Percentiles rank a stretch among this genome's conserved stretches.
Conservation (phyloP, 1,284 basidiomycete genomes). For the Austroboletus niveus region DNA sequence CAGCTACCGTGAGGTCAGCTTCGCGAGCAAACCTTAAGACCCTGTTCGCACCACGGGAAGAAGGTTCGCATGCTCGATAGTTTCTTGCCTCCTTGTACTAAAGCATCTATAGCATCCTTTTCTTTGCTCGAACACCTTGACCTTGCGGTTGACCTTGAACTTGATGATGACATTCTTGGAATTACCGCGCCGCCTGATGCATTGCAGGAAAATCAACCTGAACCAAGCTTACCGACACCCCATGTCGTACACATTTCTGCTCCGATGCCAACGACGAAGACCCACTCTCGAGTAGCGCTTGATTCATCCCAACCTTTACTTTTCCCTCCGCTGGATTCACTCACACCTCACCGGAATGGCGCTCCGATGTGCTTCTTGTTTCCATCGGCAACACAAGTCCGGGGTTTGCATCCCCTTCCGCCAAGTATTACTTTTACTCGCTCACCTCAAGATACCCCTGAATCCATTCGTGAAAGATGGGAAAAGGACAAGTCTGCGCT, state of each 20-base stretch:
- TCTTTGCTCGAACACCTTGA: slow-evolving; percentile 67
- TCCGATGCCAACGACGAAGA: slow-evolving; percentile 7
- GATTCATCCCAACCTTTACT: slow-evolving; percentile 59
- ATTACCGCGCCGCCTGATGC: slow-evolving; percentile 1
- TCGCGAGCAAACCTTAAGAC: slow-evolving; percentile 51
- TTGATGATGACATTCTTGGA: slow-evolving; percentile 52
- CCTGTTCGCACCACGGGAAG: slow-evolving; percentile 64
- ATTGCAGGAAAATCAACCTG: slow-evolving; percentile 1
- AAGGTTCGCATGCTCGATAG: slow-evolving; percentile 41
- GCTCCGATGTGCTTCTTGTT: slow-evolving; percentile 13
- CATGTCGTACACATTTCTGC: background rate
- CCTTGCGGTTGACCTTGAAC: slow-evolving; percentile 56
- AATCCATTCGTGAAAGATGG: slow-evolving; percentile 65
- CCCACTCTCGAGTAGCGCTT: slow-evolving; percentile 27
- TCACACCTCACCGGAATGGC: slow-evolving; percentile 9
- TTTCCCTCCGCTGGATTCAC: slow-evolving; percentile 49
- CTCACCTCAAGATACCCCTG: slow-evolving; percentile 52
- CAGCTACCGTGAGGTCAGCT: slow-evolving; percentile 2
- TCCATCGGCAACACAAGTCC: slow-evolving; percentile 37
- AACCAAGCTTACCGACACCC: background rate
- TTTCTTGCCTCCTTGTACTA: background rate
- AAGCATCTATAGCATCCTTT: slow-evolving; percentile 42
- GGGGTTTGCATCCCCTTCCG: slow-evolving; percentile 36
- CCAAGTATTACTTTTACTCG: slow-evolving; percentile 42
- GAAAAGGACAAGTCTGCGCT: slow-evolving; percentile 66